These are phyloP conservation scores for Millerago galiae DNA, from an alignment of 805 yeast genomes.

Conservation along the genomic window DNA sequence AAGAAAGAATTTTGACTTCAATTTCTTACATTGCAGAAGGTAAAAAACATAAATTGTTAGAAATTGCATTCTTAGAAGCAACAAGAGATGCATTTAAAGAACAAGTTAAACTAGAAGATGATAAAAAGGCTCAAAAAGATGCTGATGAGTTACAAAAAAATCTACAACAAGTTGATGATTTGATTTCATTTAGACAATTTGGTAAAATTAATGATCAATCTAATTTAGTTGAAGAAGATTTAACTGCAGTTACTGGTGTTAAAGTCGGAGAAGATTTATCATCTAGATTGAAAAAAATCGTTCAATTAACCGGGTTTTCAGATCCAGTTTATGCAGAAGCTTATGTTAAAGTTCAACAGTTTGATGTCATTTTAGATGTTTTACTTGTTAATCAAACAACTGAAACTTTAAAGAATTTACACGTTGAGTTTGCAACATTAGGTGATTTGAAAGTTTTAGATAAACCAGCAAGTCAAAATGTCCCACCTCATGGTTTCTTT, in stretches of 20 bases:
- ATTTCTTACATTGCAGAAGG: constrained; percentile 72
- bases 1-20: constrained; percentile 89
- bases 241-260: constrained; percentile 47
- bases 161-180: constrained; percentile 74
- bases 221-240: constrained; percentile 52
- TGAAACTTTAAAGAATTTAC: constrained; percentile 80
- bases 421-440: constrained; percentile 91
- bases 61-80: constrained; percentile 75
- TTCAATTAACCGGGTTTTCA: constrained; percentile 95
- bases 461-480: constrained; percentile 79
- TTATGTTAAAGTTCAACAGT: constrained; percentile 91
- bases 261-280: constrained; percentile 52
- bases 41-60: constrained; percentile 39
- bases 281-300: constrained; percentile 80
- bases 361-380: constrained; percentile 91
- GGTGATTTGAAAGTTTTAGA: constrained; percentile 96
- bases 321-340: constrained; percentile 99
- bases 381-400: constrained; percentile 91
- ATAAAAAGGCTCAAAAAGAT: constrained; percentile 47
- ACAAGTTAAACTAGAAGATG: constrained; percentile 57
- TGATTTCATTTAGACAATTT: constrained; percentile 75
- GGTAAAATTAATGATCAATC: constrained; percentile 35
- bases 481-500: constrained; percentile 97
- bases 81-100: constrained; percentile 78
- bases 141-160: constrained; percentile 53